These are phyloP conservation scores for Agrocybe chaxingu DNA, from an alignment of 768 basidiomycete species.

Conservation along the genomic window DNA sequence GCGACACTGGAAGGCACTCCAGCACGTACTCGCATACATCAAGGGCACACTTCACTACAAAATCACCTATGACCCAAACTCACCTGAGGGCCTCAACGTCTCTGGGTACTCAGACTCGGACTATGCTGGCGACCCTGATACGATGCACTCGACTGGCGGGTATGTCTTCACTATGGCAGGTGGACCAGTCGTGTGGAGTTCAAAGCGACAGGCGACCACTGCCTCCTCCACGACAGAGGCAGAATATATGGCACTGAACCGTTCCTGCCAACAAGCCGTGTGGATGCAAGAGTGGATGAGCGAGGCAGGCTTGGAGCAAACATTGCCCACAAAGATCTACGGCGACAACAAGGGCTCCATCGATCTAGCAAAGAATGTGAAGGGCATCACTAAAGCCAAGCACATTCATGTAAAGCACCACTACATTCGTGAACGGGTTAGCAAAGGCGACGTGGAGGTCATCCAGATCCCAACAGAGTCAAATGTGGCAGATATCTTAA, in stretches of 20 bases:
- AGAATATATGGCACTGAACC: too few species aligned
- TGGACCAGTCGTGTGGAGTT: conserved; percentile 6
- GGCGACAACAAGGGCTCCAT: conserved; percentile 27
- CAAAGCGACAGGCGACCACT: not conserved
- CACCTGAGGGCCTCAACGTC: conserved; percentile 1
- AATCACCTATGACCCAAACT: conserved; percentile 9
- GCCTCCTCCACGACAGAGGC: not conserved
- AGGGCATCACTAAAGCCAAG: conserved; percentile 24
- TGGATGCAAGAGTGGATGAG: conserved; percentile 21
- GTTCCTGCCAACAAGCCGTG: too few species aligned
- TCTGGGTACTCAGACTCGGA: conserved; percentile 14
- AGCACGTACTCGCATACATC: conserved; percentile 18
- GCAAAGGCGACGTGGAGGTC: conserved; percentile 12
- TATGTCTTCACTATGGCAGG: conserved; percentile 18
- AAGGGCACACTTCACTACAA: conserved; percentile 14
- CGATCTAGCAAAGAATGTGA: conserved; percentile 21
- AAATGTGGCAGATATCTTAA: conserved; percentile 37
- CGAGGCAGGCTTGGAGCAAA: conserved; percentile 15
- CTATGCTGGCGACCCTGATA: conserved; percentile 4
- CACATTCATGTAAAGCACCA: conserved; percentile 28
- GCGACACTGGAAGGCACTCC: conserved; percentile 12
- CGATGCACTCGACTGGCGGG: conserved; percentile 19
- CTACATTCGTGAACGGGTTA: conserved; percentile 21
- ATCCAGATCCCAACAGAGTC: conserved; percentile 22
- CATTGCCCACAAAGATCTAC: conserved; percentile 6